Evolutionary conservation across 148 eudicot species (phyloP).

Genomic region (Diospyros lotus): DNA sequence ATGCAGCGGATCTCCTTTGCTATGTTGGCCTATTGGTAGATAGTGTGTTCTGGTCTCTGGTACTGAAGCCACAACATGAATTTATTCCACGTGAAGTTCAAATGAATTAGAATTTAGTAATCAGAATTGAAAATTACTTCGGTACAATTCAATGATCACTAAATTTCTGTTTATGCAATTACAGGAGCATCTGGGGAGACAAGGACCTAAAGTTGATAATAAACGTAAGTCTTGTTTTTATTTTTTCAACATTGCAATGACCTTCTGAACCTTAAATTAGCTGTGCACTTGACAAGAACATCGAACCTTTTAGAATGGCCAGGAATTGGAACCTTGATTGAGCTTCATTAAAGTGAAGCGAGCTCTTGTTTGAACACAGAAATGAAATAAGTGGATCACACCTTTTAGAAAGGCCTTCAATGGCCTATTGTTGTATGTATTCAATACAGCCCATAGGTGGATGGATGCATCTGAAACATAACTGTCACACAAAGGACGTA

Average conservation of each 20-base stretch:
- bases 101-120: not conserved
- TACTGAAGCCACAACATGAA: not conserved
- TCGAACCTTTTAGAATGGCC: not conserved
- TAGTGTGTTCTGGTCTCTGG: not conserved
- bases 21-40: not conserved
- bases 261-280: not conserved
- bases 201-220: slow-evolving; percentile 33
- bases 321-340: not conserved
- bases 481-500: too few relatives aligned
- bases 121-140: not conserved
- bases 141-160: not conserved
- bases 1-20: too few relatives aligned
- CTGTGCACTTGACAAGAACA: not conserved
- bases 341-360: not conserved
- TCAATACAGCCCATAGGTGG: too few relatives aligned
- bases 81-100: not conserved
- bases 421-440: too few relatives aligned
- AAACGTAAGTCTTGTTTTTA: slow-evolving; percentile 32
- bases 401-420: not conserved
- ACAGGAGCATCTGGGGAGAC: slow-evolving; percentile 31
- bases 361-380: not conserved
- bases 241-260: not conserved
- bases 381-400: not conserved
- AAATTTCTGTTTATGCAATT: slow-evolving; percentile 13
- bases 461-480: too few relatives aligned